phyloP scores from a whole-genome alignment of 2,329 filamentous ascomycete species.

The Fragosphaeria purpurea region DNA sequence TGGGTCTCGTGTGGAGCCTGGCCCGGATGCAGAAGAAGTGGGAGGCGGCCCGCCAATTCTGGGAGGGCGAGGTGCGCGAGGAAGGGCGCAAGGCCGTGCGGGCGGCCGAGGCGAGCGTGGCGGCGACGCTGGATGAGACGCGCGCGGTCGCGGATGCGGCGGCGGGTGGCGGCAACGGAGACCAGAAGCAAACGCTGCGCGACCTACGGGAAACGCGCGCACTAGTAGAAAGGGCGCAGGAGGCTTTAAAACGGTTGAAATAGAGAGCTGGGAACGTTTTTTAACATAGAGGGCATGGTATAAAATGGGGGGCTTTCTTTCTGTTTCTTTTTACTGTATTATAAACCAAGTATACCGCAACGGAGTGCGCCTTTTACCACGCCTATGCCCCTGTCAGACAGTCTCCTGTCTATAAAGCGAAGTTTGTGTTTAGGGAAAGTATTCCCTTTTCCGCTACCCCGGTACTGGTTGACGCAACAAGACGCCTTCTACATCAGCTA shows the following conservation, averaged over 20 bases:
- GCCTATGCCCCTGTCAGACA: no score
- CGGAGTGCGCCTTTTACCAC: no score
- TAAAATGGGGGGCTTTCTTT: background rate
- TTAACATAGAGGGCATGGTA: background rate
- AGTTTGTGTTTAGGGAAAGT: no score
- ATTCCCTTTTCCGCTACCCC: no score
- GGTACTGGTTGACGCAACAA: no score
- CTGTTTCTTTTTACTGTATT: background rate
- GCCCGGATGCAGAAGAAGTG: conserved; percentile 51
- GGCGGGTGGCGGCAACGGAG: conserved; percentile 8
- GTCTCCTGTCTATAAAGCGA: no score
- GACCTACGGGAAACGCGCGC: conserved; percentile 31
- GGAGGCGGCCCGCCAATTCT: conserved; percentile 49
- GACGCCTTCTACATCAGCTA: no score
- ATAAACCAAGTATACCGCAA: background rate
- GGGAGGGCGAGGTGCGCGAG: conserved; percentile 58
- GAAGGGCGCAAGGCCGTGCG: conserved; percentile 54
- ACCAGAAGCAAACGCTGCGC: conserved; percentile 11
- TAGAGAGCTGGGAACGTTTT: background rate
- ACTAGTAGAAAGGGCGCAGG: conserved; percentile 38
- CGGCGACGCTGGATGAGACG: conserved; percentile 31
- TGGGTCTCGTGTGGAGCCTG: conserved; percentile 51
- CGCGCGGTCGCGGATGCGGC: conserved; percentile 13
- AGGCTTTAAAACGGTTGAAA: conserved; percentile 34
- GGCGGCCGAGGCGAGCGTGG: conserved; percentile 44